Evolutionary conservation across 495 filamentous ascomycete species (phyloP), one percentile per base, ranked within the genome.

Genomic region (Talaromyces stipitatus): DNA sequence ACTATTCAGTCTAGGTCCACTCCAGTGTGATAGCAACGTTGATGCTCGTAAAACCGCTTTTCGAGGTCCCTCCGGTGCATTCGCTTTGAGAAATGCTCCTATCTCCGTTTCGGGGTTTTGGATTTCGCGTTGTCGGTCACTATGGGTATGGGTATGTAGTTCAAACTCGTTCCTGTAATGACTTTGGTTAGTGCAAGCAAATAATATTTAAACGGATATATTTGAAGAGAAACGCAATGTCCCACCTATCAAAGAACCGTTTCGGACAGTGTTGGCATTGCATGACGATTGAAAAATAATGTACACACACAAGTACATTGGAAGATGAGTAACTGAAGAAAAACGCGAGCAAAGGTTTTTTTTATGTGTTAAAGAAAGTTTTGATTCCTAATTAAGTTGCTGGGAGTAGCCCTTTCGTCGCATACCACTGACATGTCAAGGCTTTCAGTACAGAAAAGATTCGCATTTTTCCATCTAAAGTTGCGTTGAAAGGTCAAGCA

Each of bases 231-330:
- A 29, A 18, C 10, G 24, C 26, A 11, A 27, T 26, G 27, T 18
- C 24, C 27, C 26, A 55, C 54, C 54, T 43, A 46, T 55, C 54
- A 22, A 55, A 55, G 54, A 55, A 55, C 18, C 54, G 54, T 46
- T 55, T 55, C 11, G 54, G 54, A 14, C 54, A 55, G 54, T 55
- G 54, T 20, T 46, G 36, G 54, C 54, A 55, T 55, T 55, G 36
- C 54, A 55, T 55, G 20, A n/a, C 20, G 54, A 46, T 55, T 24
- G n/a, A 7, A 43, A 16, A n/a, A 24, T 33, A 22, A 16, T 11
- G 12, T 18, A 10, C 16, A 54, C 16, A 29, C 28, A 28, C 18
- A 30, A 38, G 22, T 32, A 5, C 32, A n/a, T 20, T 22, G 11
- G 11, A 51, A 16, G 16, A n/a, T 20, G 24, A 26, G 12, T 24